Percentiles rank a stretch among this genome's conserved stretches.
These are phyloP conservation scores for Fistulifera solaris DNA, from an alignment of 108 stramenopile species.

Conservation along the genomic window DNA sequence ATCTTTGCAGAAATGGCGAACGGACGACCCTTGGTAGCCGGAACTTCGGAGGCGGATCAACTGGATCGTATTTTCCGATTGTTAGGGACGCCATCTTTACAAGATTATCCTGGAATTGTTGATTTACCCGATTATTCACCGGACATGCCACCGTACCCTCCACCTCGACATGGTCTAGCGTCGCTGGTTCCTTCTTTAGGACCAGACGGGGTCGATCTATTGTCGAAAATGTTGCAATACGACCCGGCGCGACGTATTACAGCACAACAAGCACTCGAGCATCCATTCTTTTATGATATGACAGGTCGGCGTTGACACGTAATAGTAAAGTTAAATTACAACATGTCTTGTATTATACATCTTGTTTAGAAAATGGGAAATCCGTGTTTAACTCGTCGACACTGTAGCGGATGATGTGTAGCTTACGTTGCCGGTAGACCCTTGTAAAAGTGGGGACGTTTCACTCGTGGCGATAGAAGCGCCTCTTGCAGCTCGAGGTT, in stretches of 20 bases:
- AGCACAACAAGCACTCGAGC: constrained; percentile 87
- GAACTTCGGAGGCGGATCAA: constrained; percentile 87
- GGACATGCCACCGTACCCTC: constrained; percentile 72
- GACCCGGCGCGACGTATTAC: constrained; percentile 88
- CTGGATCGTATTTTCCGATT: constrained; percentile 87
- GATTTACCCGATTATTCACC: constrained; percentile 88
- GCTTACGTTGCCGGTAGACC: no score
- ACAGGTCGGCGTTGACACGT: constrained; percentile 17
- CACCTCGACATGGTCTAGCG: constrained; percentile 71
- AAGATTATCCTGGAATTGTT: constrained; percentile 84
- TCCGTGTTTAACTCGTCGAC: no score
- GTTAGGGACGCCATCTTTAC: constrained; percentile 71
- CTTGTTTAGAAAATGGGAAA: no score
- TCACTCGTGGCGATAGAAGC: no score
- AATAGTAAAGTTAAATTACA: no score
- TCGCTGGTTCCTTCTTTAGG: constrained; percentile 81
- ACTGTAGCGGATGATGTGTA: no score
- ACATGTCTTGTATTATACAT: no score
- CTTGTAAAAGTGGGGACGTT: no score
- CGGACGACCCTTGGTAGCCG: constrained; percentile 80
- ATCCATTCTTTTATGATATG: constrained; percentile 90
- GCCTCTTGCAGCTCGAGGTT: no score
- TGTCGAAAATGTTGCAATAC: constrained; percentile 83
- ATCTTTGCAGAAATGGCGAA: constrained; percentile 98
- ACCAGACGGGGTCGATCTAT: constrained; percentile 72